These are phyloP conservation scores for Oryza meyeriana DNA, from an alignment of 176 grass and related monocot species.

Conservation along the genomic window DNA sequence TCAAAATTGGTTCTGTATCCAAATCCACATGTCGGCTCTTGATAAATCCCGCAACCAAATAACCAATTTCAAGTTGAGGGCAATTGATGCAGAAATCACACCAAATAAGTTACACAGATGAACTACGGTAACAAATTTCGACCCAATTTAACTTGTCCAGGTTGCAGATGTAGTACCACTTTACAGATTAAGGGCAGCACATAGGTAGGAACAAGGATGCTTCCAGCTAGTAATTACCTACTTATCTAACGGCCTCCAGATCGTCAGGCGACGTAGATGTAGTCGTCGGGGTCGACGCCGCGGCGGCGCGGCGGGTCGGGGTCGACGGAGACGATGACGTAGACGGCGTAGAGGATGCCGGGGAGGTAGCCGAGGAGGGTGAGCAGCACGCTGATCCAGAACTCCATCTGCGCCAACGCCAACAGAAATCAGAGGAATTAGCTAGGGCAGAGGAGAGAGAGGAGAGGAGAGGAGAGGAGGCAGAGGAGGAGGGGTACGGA, in stretches of 20 bases:
- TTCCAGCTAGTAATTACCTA: neutral
- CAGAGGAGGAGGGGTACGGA: neutral
- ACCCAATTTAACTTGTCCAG: neutral
- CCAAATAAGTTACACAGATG: neutral
- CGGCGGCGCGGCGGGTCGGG: conserved; percentile 40
- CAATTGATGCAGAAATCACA: neutral
- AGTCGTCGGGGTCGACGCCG: conserved; percentile 21
- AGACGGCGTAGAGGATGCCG: conserved; percentile 66
- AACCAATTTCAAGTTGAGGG: neutral
- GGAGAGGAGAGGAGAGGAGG: neutral
- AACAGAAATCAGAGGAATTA: no score
- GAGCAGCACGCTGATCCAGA: conserved; percentile 76
- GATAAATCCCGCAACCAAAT: neutral
- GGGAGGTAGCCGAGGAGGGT: conserved; percentile 82
- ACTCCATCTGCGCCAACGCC: conserved; percentile 48
- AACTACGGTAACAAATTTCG: neutral
- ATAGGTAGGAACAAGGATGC: neutral
- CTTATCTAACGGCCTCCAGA: no score
- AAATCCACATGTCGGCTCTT: neutral
- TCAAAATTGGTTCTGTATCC: no score
- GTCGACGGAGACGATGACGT: conserved; percentile 66
- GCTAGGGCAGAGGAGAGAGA: no score
- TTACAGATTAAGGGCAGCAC: neutral
- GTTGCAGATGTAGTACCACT: neutral
- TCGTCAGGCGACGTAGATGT: conserved; percentile 50